Conservation (phyloP, 2,329 filamentous ascomycete species). For the Neonectria faginata region DNA sequence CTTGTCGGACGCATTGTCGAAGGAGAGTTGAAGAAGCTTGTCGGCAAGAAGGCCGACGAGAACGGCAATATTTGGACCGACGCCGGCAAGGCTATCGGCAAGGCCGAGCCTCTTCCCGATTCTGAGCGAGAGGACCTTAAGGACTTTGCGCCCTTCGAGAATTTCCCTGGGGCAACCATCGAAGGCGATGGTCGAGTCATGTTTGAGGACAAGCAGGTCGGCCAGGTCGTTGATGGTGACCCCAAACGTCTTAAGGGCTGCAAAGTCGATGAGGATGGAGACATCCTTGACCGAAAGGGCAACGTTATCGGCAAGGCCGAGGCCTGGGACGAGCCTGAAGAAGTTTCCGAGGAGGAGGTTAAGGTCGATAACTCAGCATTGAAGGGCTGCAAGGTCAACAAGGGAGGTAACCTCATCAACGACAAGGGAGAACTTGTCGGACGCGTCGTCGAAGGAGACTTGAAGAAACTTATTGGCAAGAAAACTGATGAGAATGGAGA, state of each 20-base stretch:
- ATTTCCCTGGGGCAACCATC: conserved; percentile 72
- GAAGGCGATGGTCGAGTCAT: conserved; percentile 77
- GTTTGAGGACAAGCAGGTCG: conserved; percentile 73
- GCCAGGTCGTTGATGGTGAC: conserved; percentile 77
- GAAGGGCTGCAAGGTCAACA: conserved; percentile 68
- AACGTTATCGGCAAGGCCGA: conserved; percentile 69
- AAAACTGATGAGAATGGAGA: conserved; percentile 74
- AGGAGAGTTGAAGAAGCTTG: conserved; percentile 71
- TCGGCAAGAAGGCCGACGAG: conserved; percentile 76
- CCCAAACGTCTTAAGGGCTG: conserved; percentile 78
- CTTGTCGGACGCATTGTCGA: conserved; percentile 75
- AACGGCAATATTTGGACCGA: conserved; percentile 78
- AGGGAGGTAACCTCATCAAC: conserved; percentile 68
- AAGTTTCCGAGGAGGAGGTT: conserved; percentile 25
- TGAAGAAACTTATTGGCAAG: conserved; percentile 72
- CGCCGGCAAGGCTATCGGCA: conserved; percentile 74
- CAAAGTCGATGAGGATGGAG: conserved; percentile 82
- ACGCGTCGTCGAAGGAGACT: conserved; percentile 71
- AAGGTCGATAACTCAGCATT: conserved; percentile 61
- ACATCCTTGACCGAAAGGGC: conserved; percentile 81
- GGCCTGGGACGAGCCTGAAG: conserved; percentile 59
- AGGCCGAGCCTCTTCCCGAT: conserved; percentile 65
- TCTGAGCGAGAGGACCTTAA: conserved; percentile 71
- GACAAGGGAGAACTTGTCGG: conserved; percentile 67
- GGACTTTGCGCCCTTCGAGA: conserved; percentile 74